These are phyloP conservation scores for Smallanthus sonchifolius DNA, from an alignment of 129 eudicot species.

Conservation along the genomic window DNA sequence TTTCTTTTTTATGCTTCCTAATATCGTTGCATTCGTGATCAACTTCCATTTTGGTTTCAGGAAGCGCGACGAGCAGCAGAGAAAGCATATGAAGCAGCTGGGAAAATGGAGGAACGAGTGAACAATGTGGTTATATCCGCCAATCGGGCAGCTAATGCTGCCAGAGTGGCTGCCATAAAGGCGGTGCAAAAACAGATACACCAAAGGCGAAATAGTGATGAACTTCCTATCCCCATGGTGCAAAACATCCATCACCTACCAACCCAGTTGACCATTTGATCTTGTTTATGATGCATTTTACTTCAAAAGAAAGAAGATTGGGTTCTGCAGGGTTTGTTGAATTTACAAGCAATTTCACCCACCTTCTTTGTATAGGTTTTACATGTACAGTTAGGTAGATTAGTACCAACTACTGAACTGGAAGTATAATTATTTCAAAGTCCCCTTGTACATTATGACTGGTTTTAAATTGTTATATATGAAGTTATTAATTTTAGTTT, in stretches of 20 bases:
- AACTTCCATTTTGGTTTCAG: conserved; percentile 34
- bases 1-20: background rate
- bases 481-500: background rate
- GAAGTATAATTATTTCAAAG: background rate
- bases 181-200: conserved; percentile 64
- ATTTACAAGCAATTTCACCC: background rate
- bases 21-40: background rate
- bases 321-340: background rate
- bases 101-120: conserved; percentile 61
- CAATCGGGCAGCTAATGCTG: conserved; percentile 76
- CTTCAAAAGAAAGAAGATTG: background rate
- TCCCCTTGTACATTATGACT: conserved; percentile 8
- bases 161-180: conserved; percentile 76
- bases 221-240: conserved; percentile 33
- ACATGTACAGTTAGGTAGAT: conserved; percentile 17
- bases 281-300: conserved; percentile 15
- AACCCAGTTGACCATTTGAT: conserved; percentile 21
- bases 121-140: conserved; percentile 61
- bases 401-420: conserved; percentile 6
- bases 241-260: conserved; percentile 34
- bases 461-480: conserved; percentile 6
- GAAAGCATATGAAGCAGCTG: conserved; percentile 41
- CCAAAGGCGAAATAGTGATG: conserved; percentile 29
- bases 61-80: conserved; percentile 73
- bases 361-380: background rate